Base-by-base conservation (phyloP, 805 yeast genomes). In the Lipomyces orientalis region DNA sequence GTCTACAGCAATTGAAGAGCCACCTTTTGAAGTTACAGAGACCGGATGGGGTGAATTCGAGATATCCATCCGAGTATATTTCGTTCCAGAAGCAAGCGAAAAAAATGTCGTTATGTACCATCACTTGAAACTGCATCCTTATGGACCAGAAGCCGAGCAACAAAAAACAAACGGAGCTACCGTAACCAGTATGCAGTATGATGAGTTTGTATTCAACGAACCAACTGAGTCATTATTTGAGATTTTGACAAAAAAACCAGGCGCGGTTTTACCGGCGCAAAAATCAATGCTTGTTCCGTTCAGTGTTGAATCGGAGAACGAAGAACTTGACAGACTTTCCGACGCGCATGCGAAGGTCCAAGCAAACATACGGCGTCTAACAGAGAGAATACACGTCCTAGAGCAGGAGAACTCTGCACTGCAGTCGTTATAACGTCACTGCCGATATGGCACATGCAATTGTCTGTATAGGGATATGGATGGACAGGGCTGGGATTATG, bases 11-110 rank as follows among this genome's bases (percentile, higher is more conserved):
- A 83, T 94, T 16, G 98, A 95, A 70, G 77, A 82, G 37, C 98
- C 98, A 1, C 99, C 99, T 0, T 95, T 90, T 75, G 97, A 93
- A 77, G 92, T 95, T 35, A 90, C 97, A 1, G 99, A 95, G 76
- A 91, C 98, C 0, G 99, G 99, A 0, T 95, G 99, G 99, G 99
- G 99, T 72, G 99, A 95, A 78, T 95, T 95, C 79, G 99, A 95
- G 75, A 90, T 95, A 69, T 86, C 90, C 49, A 88, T 95, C 64
- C 91, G 93, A 76, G 86, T 95, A 19, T 93, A 88, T 77, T 95
- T 95, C 78, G 88, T 88, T 51, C 84, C 88, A n/a, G 97, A 91
- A 37, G 89, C 96, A 16, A 89, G 88, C 73, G 99, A 95, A 76
- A 95, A 95, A 81, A 88, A 90, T 78, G 80, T 95, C 58, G 90